phyloP scores from a whole-genome alignment of 495 filamentous ascomycete genomes.

The Halenospora varia region DNA sequence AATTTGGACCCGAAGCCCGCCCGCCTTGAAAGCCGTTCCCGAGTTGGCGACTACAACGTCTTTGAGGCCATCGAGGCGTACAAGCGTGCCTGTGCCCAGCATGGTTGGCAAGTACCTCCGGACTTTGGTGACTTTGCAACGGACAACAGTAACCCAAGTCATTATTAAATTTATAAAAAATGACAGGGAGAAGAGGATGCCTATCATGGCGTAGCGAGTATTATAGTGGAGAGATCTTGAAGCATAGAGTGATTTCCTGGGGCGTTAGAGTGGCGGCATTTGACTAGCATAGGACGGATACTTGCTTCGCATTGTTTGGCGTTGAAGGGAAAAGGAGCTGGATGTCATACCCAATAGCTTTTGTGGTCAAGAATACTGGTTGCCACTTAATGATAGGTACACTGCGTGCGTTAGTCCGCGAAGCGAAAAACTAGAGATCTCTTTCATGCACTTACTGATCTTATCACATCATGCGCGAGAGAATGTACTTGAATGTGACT shows the following conservation, averaged over 20 bases:
- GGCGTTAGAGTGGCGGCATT: no score
- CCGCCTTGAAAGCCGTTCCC: conserved; percentile 43
- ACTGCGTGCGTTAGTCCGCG: no score
- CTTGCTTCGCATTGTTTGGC: background rate
- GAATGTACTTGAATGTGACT: no score
- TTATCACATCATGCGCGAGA: no score
- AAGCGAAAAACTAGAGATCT: no score
- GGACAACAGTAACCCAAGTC: background rate
- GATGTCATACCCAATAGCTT: background rate
- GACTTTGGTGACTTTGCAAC: conserved; percentile 20
- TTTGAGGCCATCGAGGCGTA: conserved; percentile 73
- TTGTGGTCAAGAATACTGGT: background rate
- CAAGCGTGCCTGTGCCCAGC: conserved; percentile 56
- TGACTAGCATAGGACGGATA: no score
- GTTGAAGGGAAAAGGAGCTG: background rate
- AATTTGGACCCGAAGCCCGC: conserved; percentile 67
- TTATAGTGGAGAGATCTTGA: no score
- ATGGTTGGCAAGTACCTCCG: conserved; percentile 60
- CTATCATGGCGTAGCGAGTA: no score
- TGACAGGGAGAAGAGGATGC: no score
- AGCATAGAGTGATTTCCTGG: no score
- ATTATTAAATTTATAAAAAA: background rate
- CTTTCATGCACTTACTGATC: no score
- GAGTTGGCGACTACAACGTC: conserved; percentile 53
- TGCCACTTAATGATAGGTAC: no score